Base-by-base conservation (phyloP, 73 alveolate species). In the Breviolum minutum region DNA sequence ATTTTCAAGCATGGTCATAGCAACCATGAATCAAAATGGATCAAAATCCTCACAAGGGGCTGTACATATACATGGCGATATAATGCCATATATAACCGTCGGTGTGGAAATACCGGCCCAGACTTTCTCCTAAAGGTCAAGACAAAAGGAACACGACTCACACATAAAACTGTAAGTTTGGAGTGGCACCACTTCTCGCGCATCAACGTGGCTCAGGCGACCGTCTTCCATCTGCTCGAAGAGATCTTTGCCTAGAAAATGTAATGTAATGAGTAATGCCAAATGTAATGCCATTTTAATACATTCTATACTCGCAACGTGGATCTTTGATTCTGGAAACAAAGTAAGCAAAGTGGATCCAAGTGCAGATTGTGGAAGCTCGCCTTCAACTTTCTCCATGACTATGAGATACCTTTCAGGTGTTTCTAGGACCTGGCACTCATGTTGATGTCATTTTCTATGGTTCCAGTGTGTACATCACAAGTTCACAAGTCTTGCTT, bases 351-450 rank as follows among this genome's bases (percentile, higher is more conserved):
- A 70, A n/a, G 81, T 74, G 84, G 32, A 26, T 74, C 60, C 16
- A 74, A 60, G n/a, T 22, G 40, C 87, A 26, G 87, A 10, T n/a
- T 77, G 22, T 6, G 30, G 61, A 30, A 19, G 71, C 32, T 11
- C 30, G 95, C 95, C 95, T 87, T 87, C 82, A 24, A 87, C 95
- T 64, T 87, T 87, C 30, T 87, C 95, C 95, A 87, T 87, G 82
- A 87, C 6, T 6, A 87, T 70, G 14, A 27, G 63, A 29, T 87
- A 87, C 54, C 95, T 87, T 29, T 87, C 95, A 20, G 95, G 95
- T 11, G 95, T 87, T 87, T 87, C 95, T 29, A 87, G 95, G 22
- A 87, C 95, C 95, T 87, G 82, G 29, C 63, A 10, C 48, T 19
- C 11, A 17, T 22, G 77, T 14, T 68, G n/a, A 22, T 22, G 77